A percentile compares a stretch with the other conserved stretches of the same genome.
phyloP scores from a whole-genome alignment of 306 rosid species.

The Pueraria montana region DNA sequence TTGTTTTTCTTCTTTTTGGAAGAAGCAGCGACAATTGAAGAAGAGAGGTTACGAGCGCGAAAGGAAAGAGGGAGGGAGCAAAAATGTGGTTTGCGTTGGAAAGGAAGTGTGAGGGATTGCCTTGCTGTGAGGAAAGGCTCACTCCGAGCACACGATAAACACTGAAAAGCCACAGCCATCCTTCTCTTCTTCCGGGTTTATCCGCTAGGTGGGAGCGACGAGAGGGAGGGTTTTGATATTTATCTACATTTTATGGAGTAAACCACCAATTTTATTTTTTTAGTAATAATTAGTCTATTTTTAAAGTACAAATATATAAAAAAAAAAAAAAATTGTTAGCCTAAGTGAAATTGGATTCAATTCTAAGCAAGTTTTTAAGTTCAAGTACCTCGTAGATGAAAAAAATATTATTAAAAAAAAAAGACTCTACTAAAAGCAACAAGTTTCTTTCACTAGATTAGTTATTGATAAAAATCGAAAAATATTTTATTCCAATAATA shows the following conservation, averaged over 20 bases:
- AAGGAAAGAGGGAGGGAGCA: conserved; percentile 58
- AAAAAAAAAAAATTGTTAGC: no score
- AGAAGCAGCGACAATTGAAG: conserved; percentile 54
- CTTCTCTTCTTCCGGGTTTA: background rate
- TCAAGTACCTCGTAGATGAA: no score
- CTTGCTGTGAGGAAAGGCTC: conserved; percentile 28
- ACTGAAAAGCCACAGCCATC: conserved; percentile 62
- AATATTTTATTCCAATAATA: no score
- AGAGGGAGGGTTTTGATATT: conserved; percentile 12
- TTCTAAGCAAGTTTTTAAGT: no score
- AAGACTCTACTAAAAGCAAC: no score
- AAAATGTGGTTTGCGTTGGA: conserved; percentile 58
- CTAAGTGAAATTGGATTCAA: no score
- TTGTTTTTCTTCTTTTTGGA: conserved; percentile 61
- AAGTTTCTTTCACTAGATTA: no score
- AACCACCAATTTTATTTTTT: background rate
- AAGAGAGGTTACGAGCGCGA: conserved; percentile 51
- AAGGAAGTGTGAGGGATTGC: conserved; percentile 15
- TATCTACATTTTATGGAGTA: background rate
- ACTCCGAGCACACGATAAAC: conserved; percentile 44
- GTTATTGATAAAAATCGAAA: no score
- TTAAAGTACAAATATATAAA: background rate
- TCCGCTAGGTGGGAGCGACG: background rate
- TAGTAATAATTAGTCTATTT: background rate
- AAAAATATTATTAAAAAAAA: no score